A percentile compares a stretch with the other conserved stretches of the same genome.
Evolutionary conservation across 345 rosid genomes (phyloP).

Genomic region (Hypericum perforatum): DNA sequence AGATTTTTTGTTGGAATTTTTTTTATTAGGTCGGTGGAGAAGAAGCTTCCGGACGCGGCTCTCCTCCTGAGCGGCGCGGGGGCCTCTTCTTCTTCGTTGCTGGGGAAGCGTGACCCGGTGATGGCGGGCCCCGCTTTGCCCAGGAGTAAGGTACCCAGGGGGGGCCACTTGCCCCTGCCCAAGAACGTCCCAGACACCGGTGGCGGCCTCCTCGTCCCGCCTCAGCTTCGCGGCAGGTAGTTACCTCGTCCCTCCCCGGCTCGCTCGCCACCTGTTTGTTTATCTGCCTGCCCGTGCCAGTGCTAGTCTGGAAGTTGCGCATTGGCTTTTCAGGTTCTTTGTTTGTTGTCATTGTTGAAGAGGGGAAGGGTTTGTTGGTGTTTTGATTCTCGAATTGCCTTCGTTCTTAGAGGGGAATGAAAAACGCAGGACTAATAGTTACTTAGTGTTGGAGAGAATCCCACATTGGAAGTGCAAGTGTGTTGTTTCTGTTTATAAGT

Average conservation of each 20-base stretch:
- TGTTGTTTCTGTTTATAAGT: too few relatives aligned
- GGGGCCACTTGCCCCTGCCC: conserved; percentile 29
- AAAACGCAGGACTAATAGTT: too few relatives aligned
- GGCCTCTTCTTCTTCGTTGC: conserved; percentile 22
- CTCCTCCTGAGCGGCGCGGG: conserved; percentile 43
- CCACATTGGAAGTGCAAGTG: too few relatives aligned
- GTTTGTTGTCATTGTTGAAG: too few relatives aligned
- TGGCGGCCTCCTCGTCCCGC: conserved; percentile 60
- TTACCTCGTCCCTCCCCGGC: conserved; percentile 4
- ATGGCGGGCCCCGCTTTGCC: conserved; percentile 31
- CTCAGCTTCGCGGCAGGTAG: conserved; percentile 83
- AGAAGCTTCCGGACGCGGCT: conserved; percentile 82
- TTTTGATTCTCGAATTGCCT: too few relatives aligned
- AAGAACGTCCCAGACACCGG: conserved; percentile 54
- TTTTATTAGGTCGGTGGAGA: conserved; percentile 12
- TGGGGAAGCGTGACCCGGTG: conserved; percentile 50
- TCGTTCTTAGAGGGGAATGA: too few relatives aligned
- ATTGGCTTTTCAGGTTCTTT: too few relatives aligned
- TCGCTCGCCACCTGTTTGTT: background rate
- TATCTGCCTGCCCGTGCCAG: too few relatives aligned
- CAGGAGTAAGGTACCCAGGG: conserved; percentile 53
- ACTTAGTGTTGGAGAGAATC: too few relatives aligned
- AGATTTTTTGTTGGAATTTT: background rate
- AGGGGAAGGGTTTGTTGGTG: too few relatives aligned
- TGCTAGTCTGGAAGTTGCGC: too few relatives aligned